Evolutionary conservation across 2,329 filamentous ascomycete genomes (phyloP), one percentile per base, ranked within the genome.

Genomic region (Truncatella angustata): DNA sequence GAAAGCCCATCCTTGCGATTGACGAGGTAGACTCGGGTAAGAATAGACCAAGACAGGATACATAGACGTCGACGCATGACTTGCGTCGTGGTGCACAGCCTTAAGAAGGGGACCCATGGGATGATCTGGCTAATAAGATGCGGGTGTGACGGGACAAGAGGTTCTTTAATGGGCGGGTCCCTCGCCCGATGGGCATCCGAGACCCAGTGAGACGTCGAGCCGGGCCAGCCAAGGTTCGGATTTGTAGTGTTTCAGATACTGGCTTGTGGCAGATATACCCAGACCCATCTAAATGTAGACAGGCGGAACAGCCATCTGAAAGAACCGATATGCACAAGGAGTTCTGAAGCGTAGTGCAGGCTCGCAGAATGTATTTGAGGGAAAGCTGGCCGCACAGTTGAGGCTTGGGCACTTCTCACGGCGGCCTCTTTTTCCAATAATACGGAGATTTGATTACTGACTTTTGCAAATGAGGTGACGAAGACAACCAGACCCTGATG

Each of bases 1-100:
- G 23, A 44, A 30, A 56, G 45, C 50, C 50, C 44, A 54, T 49
- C 48, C 55, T 37, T 54, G 53, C 51, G 55, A 55, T 53, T 49
- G 46, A 54, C 52, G 48, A 53, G 49, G 34, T 53, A 5, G 44
- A 36, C 7, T 9, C 20, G 40, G 40, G 4, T 26, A 7, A 18
- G 20, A 7, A 20, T 14, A 16, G 30, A 24, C 32, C n/a, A 9
- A 37, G 20, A 30, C n/a, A n/a, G n/a, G n/a, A n/a, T n/a, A n/a
- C n/a, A n/a, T n/a, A n/a, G n/a, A 9, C 18, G 32, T 14, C 18
- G 30, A 14, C 18, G 45, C 45, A 37, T 49, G 45, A 49, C 45
- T 36, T 36, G 34, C 32, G 28, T 36, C 45, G 21, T 24, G 45
- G 30, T 23, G 20, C 45, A 39, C 32, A 49, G 45, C 32, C 45